Base-by-base conservation (phyloP, 768 basidiomycete genomes). In the Hygrocybe coccinea region DNA sequence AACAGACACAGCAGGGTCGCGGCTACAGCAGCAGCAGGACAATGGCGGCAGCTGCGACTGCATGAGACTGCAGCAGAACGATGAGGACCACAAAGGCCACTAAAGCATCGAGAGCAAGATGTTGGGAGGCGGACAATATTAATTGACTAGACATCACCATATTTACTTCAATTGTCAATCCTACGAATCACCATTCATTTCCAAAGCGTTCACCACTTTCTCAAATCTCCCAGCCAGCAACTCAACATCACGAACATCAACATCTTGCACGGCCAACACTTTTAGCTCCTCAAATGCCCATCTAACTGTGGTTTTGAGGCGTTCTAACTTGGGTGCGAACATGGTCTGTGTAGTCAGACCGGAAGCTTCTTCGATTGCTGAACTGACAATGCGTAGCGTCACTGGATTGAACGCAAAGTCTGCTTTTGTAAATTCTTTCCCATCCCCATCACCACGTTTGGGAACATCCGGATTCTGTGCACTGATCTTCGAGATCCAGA, bases 401-500 rank as follows among this genome's bases (percentile, higher is more conserved):
- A 47, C 45, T 29, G 45, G 45, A 24, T 47, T 47, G 22, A 47
- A 29, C 19, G 45, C 45, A 47, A 47, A 47, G 22, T 47, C n/a
- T 3, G n/a, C 19, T 29, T 21, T 29, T 14, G 15, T 14, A 15
- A 47, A 19, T 15, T 39, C 38, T 15, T 19, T 39, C 38, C 38
- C 25, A 47, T 47, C 25, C 21, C 14, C 14, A 47, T 47, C 45
- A 47, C 25, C 22, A 12, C n/a, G 22, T 29, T 29, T 21, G 14
- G 45, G 45, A 47, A 47, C 45, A 47, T 47, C 25, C 12, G n/a
- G 45, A 47, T 47, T 14, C 14, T 47, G 21, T n/a, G 45, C 45
- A 21, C 21, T 47, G 25, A 24, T 29, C 22, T 47, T 47, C 7
- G 14, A 47, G 15, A 47, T n/a, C 45, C 45, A 47, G 25, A 47